phyloP scores from a whole-genome alignment of 176 grass and related monocot genomes.

The Carex cristatella region DNA sequence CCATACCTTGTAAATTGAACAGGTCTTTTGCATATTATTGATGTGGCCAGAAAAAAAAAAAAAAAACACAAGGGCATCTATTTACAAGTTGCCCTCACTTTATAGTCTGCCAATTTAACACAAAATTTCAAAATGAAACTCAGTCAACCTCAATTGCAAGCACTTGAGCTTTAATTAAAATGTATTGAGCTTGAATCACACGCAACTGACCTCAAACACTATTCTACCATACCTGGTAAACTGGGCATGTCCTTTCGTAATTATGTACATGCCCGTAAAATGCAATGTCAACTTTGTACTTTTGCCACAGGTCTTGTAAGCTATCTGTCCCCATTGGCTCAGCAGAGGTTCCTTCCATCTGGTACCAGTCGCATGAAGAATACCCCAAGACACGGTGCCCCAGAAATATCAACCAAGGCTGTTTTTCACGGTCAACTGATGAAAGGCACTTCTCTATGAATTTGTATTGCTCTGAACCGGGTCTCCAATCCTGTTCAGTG shows the following conservation, averaged over 20 bases:
- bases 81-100: neutral
- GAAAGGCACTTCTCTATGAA: constrained; percentile 69
- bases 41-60: constrained; percentile 42
- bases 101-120: neutral
- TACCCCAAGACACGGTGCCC: constrained; percentile 74
- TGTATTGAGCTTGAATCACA: neutral
- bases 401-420: constrained; percentile 80
- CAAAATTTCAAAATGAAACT: neutral
- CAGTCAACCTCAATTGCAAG: neutral
- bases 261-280: constrained; percentile 80
- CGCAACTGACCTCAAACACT: neutral
- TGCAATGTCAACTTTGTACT: constrained; percentile 78
- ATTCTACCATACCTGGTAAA: constrained; percentile 45
- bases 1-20: constrained; percentile 49
- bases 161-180: neutral
- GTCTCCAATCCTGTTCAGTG: constrained; percentile 80
- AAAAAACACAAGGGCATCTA: neutral
- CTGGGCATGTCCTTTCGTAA: constrained; percentile 73
- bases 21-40: constrained; percentile 67
- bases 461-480: constrained; percentile 48
- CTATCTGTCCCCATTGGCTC: constrained; percentile 71
- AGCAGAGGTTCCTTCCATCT: constrained; percentile 40
- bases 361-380: constrained; percentile 57
- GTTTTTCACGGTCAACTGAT: constrained; percentile 57
- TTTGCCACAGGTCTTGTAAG: constrained; percentile 68